Base-by-base conservation (phyloP, 1,284 basidiomycete genomes). In the Cryptococcus sp. region DNA sequence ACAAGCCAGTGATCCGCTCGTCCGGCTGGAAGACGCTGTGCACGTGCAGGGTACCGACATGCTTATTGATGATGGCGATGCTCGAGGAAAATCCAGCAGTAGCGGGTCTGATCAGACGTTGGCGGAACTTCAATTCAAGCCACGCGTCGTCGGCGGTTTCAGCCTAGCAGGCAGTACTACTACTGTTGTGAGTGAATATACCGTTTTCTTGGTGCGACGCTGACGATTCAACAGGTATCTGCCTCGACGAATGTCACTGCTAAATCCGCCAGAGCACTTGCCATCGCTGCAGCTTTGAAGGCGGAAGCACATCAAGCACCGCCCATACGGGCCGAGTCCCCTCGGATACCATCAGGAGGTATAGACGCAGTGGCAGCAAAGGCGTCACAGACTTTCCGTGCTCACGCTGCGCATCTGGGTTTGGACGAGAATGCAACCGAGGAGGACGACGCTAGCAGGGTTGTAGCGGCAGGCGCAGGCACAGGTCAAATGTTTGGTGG, bases 331-430 rank as follows among this genome's bases (percentile, higher is more conserved):
- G 44, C 59, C 3, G 66, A 64, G 46, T 69, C 73, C 1, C 70
- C 70, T 3, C 59, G 59, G 6, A 71, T 72, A 3, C 70, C 73
- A 0, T 50, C 62, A 1, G 73, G 70, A 4, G 72, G 68, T 1
- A 53, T 73, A 10, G 66, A 69, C 46, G 50, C 49, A 5, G 68
- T 70, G 0, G 69, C 69, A 0, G 62, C 60, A 1, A 58, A 57
- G 51, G 71, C 71, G 0, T 52, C 61, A 0, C 51, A 29, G 20
- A 64, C 63, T 15, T 39, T 70, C 15, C 50, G 44, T 5, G 54
- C 48, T 7, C 61, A 56, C 23, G 63, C 58, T 7, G 58, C 39
- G 38, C 48, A 54, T 22, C 56, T 62, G 25, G 58, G 50, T 20
- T 45, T 65, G 47, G 55, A 63, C 17, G 52, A 59, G 43, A 62